phyloP scores from a whole-genome alignment of 768 basidiomycete species.

The Boletus tomentosulus region DNA sequence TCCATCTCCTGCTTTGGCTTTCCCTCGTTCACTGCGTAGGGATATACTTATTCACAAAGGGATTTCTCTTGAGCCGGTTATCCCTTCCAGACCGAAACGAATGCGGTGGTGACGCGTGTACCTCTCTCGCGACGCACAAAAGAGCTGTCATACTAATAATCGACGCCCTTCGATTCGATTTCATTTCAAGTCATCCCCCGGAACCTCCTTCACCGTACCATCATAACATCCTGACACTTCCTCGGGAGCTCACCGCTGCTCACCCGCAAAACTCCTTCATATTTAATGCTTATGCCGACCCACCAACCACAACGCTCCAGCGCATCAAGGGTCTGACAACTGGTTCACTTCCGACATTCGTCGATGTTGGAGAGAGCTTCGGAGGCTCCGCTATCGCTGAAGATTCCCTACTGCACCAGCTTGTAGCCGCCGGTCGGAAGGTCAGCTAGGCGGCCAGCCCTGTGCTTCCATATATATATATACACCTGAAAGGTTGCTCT shows the following conservation, averaged over 20 bases:
- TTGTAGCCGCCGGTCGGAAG: slow-evolving; percentile 53
- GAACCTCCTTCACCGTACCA: slow-evolving; percentile 61
- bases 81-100: slow-evolving; percentile 29
- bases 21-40: slow-evolving; percentile 67
- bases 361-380: slow-evolving; percentile 92
- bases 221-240: slow-evolving; percentile 80
- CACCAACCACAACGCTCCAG: slow-evolving; percentile 93
- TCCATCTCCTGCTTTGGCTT: slow-evolving; percentile 50
- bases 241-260: slow-evolving; percentile 59
- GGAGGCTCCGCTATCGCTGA: slow-evolving; percentile 82
- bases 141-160: slow-evolving; percentile 84
- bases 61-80: slow-evolving; percentile 81
- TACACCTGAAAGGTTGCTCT: slow-evolving; percentile 59
- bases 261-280: slow-evolving; percentile 75
- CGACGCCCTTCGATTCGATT: slow-evolving; percentile 93
- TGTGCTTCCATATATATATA: slow-evolving; percentile 1
- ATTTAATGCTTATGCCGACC: slow-evolving; percentile 88
- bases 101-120: slow-evolving; percentile 53
- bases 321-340: slow-evolving; percentile 94
- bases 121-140: slow-evolving; percentile 56
- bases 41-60: slow-evolving; percentile 86
- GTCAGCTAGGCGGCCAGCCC: slow-evolving; percentile 32
- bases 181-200: slow-evolving; percentile 65
- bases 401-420: slow-evolving; percentile 82
- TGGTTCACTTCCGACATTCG: slow-evolving; percentile 91